Base-by-base conservation (phyloP, 768 basidiomycete species). In the Fibroporia radiculosa region DNA sequence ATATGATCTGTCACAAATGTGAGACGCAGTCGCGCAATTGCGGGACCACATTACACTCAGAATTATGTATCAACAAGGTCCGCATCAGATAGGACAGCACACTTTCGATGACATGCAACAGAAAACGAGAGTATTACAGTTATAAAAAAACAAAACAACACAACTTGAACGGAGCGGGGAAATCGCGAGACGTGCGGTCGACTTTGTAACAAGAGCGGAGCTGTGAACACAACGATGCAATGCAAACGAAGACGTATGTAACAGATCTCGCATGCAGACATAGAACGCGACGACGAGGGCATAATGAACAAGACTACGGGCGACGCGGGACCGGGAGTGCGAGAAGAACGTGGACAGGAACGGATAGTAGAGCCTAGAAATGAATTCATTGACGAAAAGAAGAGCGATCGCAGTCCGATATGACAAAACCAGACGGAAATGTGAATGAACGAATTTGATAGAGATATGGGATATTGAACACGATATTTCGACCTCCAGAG, bases 231-330 rank as follows among this genome's bases (percentile, higher is more conserved):
- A 42, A 48, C 49, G 32, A 50, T 40, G 49, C 42, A 24, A 48
- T 40, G 51, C 40, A 47, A 41, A 43, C 41, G 46, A 28, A 26
- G 42, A 42, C 34, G 47, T 41, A 32, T 48, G 47, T 50, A 56
- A 51, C 55, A 55, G 51, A 52, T 45, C 46, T 47, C 53, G 52
- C 53, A 51, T 50, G 47, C 48, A 44, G 44, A 56, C 45, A 53
- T 51, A 45, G 34, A 35, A 49, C 49, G 52, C 53, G 53, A 51
- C 40, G 49, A 44, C 45, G 50, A 52, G 36, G 50, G 48, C 43
- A 24, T 32, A 26, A 8, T 31, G 27, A 28, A 32, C 42, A 39
- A 43, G 12, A 42, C 28, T 35, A 31, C 44, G 46, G 33, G 40
- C 42, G 45, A 42, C 31, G 44, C 13, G 44, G 41, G 45, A 41